Base-by-base conservation (phyloP, 805 yeast species). In the Wickerhamomyces bisporus region DNA sequence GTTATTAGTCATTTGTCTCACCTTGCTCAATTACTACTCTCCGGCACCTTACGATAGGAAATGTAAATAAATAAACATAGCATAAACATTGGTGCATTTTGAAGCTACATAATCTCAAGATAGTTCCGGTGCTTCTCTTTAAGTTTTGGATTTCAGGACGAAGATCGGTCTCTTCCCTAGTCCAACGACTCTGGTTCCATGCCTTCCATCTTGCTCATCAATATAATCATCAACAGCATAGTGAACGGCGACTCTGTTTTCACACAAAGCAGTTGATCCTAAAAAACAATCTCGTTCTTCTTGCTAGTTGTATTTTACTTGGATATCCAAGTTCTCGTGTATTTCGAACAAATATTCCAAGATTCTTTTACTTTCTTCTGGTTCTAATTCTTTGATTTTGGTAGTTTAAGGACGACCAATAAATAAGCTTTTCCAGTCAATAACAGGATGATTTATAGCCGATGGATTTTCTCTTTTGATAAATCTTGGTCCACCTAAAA, bases 181-280 rank as follows among this genome's bases (percentile, higher is more conserved):
- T 1, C 79, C 55, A 1, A 75, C 70, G 24, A 70, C 74, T 48
- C 81, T 70, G 9, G 73, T 69, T 26, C 75, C 80, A 44, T 74
- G 80, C 58, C 77, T 44, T n/a, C 79, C 77, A n/a, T n/a, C n/a
- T 49, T 74, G 81, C 77, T 81, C 38, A 27, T 38, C 60, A 44
- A 65, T 69, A 43, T 69, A 68, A 47, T 71, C 77, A 58, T 67
- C 60, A 23, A 71, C 65, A 12, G 77, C 77, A 45, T 58, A 60
- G 55, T 77, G 83, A 42, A 65, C 68, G 32, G 74, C 64, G 40
- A 73, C 53, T 54, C 82, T 63, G 64, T 77, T 77, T 49, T 77
- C 82, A 82, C 83, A 77, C 28, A 76, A 51, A 13, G 78, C 81
- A 31, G 76, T 62, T 24, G 77, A 70, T 23, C 76, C 75, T 19